Percentiles rank a stretch among this genome's conserved stretches.
phyloP scores from a whole-genome alignment of 139 green algal genomes.

The Dunaliella primolecta region DNA sequence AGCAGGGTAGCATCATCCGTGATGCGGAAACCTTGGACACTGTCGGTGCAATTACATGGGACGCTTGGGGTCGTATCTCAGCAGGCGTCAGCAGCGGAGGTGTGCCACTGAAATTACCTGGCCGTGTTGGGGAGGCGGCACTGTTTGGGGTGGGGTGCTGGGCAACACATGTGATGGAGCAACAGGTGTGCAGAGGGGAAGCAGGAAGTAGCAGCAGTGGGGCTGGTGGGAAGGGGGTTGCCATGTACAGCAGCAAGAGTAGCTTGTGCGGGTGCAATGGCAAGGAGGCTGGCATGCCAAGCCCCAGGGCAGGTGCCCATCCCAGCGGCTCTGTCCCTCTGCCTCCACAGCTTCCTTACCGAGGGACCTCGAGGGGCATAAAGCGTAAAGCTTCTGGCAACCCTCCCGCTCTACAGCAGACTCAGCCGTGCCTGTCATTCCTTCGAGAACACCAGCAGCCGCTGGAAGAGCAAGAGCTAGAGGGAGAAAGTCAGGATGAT shows the following conservation, averaged over 20 bases:
- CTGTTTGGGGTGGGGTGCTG: slow-evolving; percentile 76
- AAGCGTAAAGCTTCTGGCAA: neutral
- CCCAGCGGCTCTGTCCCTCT: no score
- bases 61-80: slow-evolving; percentile 49
- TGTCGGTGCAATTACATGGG: slow-evolving; percentile 66
- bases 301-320: no score
- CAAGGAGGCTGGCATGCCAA: no score
- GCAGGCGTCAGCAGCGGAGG: slow-evolving; percentile 80
- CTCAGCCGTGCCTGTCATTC: no score
- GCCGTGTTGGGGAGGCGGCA: slow-evolving; percentile 80
- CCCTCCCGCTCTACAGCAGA: neutral
- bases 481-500: no score
- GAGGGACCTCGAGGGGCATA: no score
- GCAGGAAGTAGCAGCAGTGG: no score
- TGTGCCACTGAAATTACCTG: slow-evolving; percentile 73
- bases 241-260: slow-evolving; percentile 9
- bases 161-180: slow-evolving; percentile 36
- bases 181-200: neutral
- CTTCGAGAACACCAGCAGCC: neutral
- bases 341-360: neutral
- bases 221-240: no score
- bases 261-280: neutral
- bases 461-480: slow-evolving; percentile 6
- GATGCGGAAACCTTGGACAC: slow-evolving; percentile 47
- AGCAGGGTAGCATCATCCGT: slow-evolving; percentile 19